Evolutionary conservation across 768 basidiomycete species (phyloP).

Genomic region (Hericium alpestre): DNA sequence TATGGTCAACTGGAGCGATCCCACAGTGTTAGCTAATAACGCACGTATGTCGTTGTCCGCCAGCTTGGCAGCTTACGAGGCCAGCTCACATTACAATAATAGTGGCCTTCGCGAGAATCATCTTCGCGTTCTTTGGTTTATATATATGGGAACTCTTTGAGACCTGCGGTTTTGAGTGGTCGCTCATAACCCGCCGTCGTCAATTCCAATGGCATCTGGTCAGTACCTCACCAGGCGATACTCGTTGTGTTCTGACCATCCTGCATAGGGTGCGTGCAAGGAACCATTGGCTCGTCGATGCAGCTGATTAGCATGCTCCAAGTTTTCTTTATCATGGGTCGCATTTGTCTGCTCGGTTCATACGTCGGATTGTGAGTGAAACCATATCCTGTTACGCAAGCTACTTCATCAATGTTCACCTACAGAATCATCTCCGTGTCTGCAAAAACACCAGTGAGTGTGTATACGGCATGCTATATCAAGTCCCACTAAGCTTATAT

Average conservation of each 20-base stretch:
- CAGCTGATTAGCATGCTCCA: background rate
- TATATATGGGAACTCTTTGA: conserved; percentile 59
- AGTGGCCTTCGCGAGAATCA: conserved; percentile 51
- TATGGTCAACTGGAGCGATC: conserved; percentile 44
- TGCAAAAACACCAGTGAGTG: background rate
- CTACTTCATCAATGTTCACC: background rate
- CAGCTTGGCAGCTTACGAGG: no score
- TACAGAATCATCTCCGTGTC: background rate
- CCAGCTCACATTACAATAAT: conserved; percentile 19
- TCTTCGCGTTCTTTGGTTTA: conserved; percentile 54
- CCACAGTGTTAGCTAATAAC: conserved; percentile 30
- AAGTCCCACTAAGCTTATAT: background rate
- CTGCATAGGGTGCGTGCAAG: no score
- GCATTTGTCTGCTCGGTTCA: background rate
- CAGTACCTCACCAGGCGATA: background rate
- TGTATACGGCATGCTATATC: background rate
- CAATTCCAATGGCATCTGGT: conserved; percentile 55
- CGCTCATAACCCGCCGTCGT: conserved; percentile 45
- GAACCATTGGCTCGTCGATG: no score
- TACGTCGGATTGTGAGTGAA: background rate
- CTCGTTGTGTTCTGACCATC: no score
- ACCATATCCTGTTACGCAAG: background rate
- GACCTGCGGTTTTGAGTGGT: conserved; percentile 60
- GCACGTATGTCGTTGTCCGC: background rate
- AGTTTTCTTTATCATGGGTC: background rate